Percentiles rank a stretch among this genome's conserved stretches.
phyloP scores from a whole-genome alignment of 306 rosid genomes.

The Cyamopsis tetragonoloba region DNA sequence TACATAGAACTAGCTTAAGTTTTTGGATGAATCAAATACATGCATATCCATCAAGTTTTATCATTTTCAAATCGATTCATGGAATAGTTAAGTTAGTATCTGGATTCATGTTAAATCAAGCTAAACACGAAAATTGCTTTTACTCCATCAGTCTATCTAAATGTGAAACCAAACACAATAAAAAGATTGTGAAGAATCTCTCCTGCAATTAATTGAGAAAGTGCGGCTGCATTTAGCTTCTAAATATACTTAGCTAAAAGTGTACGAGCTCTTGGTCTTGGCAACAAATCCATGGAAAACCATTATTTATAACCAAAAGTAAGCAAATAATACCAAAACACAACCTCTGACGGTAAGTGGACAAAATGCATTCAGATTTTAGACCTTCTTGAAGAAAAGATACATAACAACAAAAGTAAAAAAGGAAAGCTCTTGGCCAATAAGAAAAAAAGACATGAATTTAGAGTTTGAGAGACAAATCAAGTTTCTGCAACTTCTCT shows the following conservation, averaged over 20 bases:
- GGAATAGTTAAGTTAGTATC: background rate
- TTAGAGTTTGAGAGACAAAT: conserved; percentile 91
- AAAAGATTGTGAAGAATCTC: conserved; percentile 2
- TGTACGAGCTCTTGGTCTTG: background rate
- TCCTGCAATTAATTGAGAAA: background rate
- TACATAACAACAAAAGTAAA: conserved; percentile 15
- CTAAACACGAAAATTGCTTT: too few relatives aligned
- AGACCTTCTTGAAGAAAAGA: conserved; percentile 36
- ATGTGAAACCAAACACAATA: too few relatives aligned
- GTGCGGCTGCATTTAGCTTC: background rate
- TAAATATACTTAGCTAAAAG: background rate
- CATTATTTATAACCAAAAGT: conserved; percentile 24
- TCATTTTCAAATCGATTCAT: conserved; percentile 1
- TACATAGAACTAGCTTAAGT: background rate
- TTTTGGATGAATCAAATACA: conserved; percentile 16
- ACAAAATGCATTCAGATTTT: conserved; percentile 51
- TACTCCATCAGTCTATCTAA: too few relatives aligned
- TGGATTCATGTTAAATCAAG: too few relatives aligned
- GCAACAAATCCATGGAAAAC: conserved; percentile 13
- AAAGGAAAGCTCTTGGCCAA: conserved; percentile 6
- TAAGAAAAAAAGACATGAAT: conserved; percentile 26
- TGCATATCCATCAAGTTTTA: conserved; percentile 4
- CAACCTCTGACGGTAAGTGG: conserved; percentile 19
- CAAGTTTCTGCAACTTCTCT: conserved; percentile 75
- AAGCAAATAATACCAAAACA: conserved; percentile 20